A percentile compares a stretch with the other conserved stretches of the same genome.
Evolutionary conservation across 352 stramenopile species (phyloP).

Genomic region (Globisporangium nagaii): DNA sequence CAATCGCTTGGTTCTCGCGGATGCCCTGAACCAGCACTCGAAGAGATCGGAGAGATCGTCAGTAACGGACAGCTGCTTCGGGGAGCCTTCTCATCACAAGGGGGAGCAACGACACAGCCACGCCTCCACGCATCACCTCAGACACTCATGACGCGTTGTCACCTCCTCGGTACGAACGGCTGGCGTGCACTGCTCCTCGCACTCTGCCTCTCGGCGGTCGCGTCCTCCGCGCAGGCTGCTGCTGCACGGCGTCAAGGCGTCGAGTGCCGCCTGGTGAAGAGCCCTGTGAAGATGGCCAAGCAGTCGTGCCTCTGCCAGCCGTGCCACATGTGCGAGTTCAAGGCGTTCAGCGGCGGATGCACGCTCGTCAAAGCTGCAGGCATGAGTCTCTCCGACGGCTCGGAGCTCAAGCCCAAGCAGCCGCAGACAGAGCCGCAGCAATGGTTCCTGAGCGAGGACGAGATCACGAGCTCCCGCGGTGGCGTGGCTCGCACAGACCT

Average conservation of each 20-base stretch:
- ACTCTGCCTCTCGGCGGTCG: neutral
- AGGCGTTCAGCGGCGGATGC: conserved; percentile 11
- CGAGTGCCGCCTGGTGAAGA: neutral
- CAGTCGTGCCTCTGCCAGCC: conserved; percentile 27
- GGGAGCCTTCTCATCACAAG: too few relatives aligned
- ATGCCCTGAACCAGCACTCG: too few relatives aligned
- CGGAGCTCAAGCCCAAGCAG: conserved; percentile 19
- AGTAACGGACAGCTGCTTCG: too few relatives aligned
- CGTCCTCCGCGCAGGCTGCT: neutral
- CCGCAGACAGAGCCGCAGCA: conserved; percentile 30
- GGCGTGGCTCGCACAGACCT: conserved; percentile 38
- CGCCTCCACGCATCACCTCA: too few relatives aligned
- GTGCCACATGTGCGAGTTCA: conserved; percentile 33
- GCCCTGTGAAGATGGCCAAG: neutral
- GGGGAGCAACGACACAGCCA: too few relatives aligned
- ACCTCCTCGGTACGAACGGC: too few relatives aligned
- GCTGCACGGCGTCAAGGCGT: neutral
- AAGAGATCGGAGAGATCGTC: too few relatives aligned
- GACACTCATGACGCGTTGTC: too few relatives aligned
- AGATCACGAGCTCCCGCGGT: conserved; percentile 37
- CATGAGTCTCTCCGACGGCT: conserved; percentile 18
- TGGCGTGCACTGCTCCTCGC: neutral
- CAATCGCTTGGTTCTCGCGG: too few relatives aligned
- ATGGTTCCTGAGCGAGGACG: conserved; percentile 58
- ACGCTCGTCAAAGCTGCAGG: conserved; percentile 10